A percentile compares a stretch with the other conserved stretches of the same genome.
These are phyloP conservation scores for Apiotrichum sp. DNA, from an alignment of 1,284 basidiomycete species.

Conservation along the genomic window DNA sequence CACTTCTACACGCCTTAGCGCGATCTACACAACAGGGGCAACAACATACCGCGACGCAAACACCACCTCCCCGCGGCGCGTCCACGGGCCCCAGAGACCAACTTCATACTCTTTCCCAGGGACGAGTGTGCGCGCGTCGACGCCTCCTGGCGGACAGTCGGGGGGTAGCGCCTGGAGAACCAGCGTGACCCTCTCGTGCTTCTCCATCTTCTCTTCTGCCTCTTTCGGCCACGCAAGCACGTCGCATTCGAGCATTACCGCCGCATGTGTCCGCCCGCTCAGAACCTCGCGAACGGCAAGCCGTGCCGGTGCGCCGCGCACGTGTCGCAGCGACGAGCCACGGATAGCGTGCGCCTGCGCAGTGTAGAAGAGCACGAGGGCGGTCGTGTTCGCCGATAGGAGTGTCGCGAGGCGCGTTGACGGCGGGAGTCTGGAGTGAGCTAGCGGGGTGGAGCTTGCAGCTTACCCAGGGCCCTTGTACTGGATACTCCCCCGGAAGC, in stretches of 20 bases:
- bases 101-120: constrained; percentile 16
- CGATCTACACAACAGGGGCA: constrained; percentile 6
- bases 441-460: neutral
- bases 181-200: constrained; percentile 6
- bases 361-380: constrained; percentile 39
- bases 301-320: constrained; percentile 10
- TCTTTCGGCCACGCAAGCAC: constrained; percentile 4
- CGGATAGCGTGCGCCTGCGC: constrained; percentile 28
- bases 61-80: constrained; percentile 15
- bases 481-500: constrained; percentile 22
- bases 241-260: constrained; percentile 17
- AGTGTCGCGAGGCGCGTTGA: constrained; percentile 16
- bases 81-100: constrained; percentile 26
- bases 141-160: constrained; percentile 27
- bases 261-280: constrained; percentile 17
- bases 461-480: constrained; percentile 30
- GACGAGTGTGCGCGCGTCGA: constrained; percentile 22
- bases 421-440: constrained; percentile 13
- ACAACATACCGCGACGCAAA: constrained; percentile 37
- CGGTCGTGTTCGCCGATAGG: constrained; percentile 19
- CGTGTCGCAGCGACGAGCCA: constrained; percentile 3
- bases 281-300: constrained; percentile 5
- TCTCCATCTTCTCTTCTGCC: neutral
- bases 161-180: constrained; percentile 21
- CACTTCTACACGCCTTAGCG: constrained; percentile 2